Evolutionary conservation across 306 rosid species (phyloP), one percentile per base, ranked within the genome.

Genomic region (Hylodesmum podocarpum): DNA sequence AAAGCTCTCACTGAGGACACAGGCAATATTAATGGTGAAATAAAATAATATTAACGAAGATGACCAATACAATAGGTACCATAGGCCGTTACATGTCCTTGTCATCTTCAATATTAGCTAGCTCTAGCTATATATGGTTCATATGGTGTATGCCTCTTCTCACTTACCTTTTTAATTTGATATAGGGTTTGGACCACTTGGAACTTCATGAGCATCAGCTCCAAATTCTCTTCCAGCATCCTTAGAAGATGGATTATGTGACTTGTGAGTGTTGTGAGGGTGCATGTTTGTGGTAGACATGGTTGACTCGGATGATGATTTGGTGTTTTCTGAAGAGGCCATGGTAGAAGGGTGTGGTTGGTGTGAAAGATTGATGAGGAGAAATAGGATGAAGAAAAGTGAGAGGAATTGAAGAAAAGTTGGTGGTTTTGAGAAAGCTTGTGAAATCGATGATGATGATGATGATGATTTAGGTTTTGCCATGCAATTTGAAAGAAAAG

Each of bases 141-240:
- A 72, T 5, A 64, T 19, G 76, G 29, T 63, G 5, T 63, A 66
- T 74, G 55, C 65, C 53, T 81, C 77, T 31, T 72, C 79, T 43
- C 3, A 49, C 84, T 80, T 80, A 77, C 94, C 88, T 73, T 33
- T 91, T 61, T 63, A 63, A 64, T 64, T 91, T 25, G 98, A 91
- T 44, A 93, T 93, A 70, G 98, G 98, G 86, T 93, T 93, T 62
- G 98, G 98, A 64, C 98, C 98, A 51, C 98, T 93, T 11, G 98
- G 98, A 72, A 93, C 98, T 84, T 93, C 98, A 74, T 93, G 98
- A 70, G 91, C 97, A 8, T 85, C 90, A n/a, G 81, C 89, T 58
- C 93, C 96, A 57, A 91, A 88, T 62, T 88, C 80, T 54, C 78
- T 81, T 65, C 78, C 77, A 6, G 64, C 78, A 70, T 75, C 66